Conservation (phyloP, 2,329 filamentous ascomycete species). For the Arthroderma sp. region DNA sequence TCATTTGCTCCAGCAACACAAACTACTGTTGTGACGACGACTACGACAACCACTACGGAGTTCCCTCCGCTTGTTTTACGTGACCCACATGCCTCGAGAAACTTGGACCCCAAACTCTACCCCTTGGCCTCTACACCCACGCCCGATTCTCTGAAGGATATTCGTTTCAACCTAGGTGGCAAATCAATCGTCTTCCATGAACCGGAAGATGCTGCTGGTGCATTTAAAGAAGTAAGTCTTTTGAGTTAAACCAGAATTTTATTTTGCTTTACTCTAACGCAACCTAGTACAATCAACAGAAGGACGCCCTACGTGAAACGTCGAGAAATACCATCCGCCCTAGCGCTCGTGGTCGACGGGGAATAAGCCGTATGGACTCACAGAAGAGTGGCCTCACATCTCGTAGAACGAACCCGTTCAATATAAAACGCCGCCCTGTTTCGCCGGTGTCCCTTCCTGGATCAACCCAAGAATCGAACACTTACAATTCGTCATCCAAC, state of each 20-base stretch:
- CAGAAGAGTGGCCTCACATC: too few species aligned
- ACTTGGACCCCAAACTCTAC: constrained; percentile 78
- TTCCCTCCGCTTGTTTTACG: constrained; percentile 76
- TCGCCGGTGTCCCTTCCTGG: constrained; percentile 3
- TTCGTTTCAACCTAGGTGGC: constrained; percentile 59
- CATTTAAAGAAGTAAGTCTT: constrained; percentile 40
- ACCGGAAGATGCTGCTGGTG: constrained; percentile 42
- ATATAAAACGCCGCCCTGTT: constrained; percentile 5
- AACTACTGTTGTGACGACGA: constrained; percentile 68
- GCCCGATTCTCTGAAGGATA: constrained; percentile 61
- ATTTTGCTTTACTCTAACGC: too few species aligned
- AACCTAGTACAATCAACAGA: constrained; percentile 17
- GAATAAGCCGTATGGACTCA: too few species aligned
- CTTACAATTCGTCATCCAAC: too few species aligned
- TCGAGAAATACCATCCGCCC: too few species aligned
- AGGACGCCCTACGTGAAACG: constrained; percentile 23
- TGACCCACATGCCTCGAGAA: constrained; percentile 54
- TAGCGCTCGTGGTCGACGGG: too few species aligned
- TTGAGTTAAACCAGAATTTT: not conserved
- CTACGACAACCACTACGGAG: constrained; percentile 68
- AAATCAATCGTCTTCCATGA: constrained; percentile 50
- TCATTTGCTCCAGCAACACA: constrained; percentile 51
- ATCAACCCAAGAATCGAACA: not conserved
- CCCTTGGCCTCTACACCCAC: constrained; percentile 74
- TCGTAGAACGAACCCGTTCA: not conserved